A percentile compares a stretch with the other conserved stretches of the same genome.
Evolutionary conservation across 2,329 filamentous ascomycete genomes (phyloP).

Genomic region (Grosmannia serpens): DNA sequence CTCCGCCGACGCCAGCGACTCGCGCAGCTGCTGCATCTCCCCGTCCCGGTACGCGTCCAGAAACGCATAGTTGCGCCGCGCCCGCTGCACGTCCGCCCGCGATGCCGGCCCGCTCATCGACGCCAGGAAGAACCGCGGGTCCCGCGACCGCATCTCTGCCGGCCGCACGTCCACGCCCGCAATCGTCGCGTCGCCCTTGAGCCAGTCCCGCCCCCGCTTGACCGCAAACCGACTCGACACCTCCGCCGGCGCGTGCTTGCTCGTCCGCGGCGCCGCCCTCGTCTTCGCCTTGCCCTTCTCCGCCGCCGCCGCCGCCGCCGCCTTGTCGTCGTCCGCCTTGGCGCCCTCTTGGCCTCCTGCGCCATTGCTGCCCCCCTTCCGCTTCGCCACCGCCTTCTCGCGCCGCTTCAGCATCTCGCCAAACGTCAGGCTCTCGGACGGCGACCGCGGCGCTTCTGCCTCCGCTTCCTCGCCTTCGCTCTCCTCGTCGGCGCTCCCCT

Average conservation of each 20-base stretch:
- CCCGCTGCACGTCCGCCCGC: constrained; percentile 39
- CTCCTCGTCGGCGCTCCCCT: constrained; percentile 18
- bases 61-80: constrained; percentile 72
- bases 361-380: not conserved
- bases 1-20: constrained; percentile 54
- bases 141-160: constrained; percentile 40
- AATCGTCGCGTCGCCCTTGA: constrained; percentile 9
- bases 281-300: not conserved
- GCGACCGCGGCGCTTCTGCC: constrained; percentile 5
- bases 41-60: constrained; percentile 71
- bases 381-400: not conserved
- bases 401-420: constrained; percentile 8
- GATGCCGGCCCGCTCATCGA: constrained; percentile 29
- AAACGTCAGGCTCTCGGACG: constrained; percentile 6
- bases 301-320: constrained; percentile 22
- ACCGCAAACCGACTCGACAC: constrained; percentile 77
- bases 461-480: constrained; percentile 26
- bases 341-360: constrained; percentile 14
- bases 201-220: constrained; percentile 56
- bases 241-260: constrained; percentile 82
- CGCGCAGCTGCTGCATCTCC: constrained; percentile 69
- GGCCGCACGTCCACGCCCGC: constrained; percentile 38
- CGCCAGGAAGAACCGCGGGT: constrained; percentile 77
- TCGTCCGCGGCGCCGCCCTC: constrained; percentile 29
- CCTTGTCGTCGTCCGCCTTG: constrained; percentile 20